Conservation (phyloP, 2,329 filamentous ascomycete genomes). For the Cyclaneusma minus region DNA sequence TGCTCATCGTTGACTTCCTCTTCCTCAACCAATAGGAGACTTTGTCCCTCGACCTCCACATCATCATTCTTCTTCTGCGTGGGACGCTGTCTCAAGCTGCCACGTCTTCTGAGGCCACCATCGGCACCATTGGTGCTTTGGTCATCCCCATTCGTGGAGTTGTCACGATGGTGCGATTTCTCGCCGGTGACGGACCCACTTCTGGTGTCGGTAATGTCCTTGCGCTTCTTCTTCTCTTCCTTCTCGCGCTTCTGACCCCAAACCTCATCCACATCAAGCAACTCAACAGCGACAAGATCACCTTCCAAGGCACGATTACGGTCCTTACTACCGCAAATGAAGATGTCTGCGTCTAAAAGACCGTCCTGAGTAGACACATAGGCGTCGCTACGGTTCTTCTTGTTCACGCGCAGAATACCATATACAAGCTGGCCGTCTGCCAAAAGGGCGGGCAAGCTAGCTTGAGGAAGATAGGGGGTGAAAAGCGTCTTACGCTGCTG, state of each 20-base stretch:
- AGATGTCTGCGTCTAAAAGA: conserved; percentile 87
- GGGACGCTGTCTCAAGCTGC: conserved; percentile 87
- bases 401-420: conserved; percentile 94
- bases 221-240: conserved; percentile 99
- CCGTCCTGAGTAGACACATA: conserved; percentile 89
- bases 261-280: conserved; percentile 94
- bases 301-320: conserved; percentile 93
- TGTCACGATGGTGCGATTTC: conserved; percentile 27
- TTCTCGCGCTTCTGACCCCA: conserved; percentile 99
- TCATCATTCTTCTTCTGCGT: conserved; percentile 99
- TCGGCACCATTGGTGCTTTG: conserved; percentile 45
- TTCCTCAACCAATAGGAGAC: conserved; percentile 88
- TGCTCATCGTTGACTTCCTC: conserved; percentile 98
- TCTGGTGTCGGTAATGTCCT: conserved; percentile 90
- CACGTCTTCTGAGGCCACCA: conserved; percentile 78
- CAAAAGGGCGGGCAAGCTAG: conserved; percentile 78
- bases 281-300: conserved; percentile 86
- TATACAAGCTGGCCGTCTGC: conserved; percentile 88
- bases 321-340: conserved; percentile 98
- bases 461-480: conserved; percentile 92
- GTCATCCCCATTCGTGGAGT: conserved; percentile 47
- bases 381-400: conserved; percentile 97
- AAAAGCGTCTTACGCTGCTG: conserved; percentile 97
- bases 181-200: conserved; percentile 57
- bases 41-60: conserved; percentile 96